Conservation (phyloP, 2,329 filamentous ascomycete genomes). For the Polytolypa hystricis region DNA sequence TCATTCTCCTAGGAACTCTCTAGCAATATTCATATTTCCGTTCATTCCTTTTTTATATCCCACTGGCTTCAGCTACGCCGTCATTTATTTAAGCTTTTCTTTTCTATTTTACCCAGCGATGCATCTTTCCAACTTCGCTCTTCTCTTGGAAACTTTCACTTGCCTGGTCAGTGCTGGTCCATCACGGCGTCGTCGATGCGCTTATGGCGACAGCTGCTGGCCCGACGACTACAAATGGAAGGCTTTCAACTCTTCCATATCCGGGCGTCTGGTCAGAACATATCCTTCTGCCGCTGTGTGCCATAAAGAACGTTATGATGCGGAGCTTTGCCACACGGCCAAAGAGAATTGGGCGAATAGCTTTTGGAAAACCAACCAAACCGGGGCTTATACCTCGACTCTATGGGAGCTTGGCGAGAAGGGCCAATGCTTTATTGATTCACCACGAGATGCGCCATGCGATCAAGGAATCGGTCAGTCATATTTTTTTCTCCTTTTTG, state of each 20-base stretch:
- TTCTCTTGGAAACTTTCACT: background rate
- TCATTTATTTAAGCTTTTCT: no score
- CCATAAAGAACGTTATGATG: constrained; percentile 11
- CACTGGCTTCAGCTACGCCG: no score
- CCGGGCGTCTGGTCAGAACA: constrained; percentile 9
- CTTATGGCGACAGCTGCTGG: constrained; percentile 13
- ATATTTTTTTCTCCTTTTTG: background rate
- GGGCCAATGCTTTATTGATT: constrained; percentile 20
- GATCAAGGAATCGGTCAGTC: constrained; percentile 14
- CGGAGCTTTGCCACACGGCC: constrained; percentile 8
- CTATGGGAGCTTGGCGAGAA: constrained; percentile 20
- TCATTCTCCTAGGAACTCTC: no score
- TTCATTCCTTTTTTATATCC: no score
- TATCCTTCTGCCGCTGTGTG: constrained; percentile 13
- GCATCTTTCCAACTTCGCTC: constrained; percentile 2
- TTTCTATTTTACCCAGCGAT: no score
- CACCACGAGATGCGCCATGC: constrained; percentile 12
- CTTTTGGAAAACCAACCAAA: constrained; percentile 16
- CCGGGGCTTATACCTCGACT: constrained; percentile 18
- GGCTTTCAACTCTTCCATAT: constrained; percentile 10
- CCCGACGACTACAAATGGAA: constrained; percentile 10
- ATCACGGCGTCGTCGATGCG: constrained; percentile 7
- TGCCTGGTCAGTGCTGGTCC: background rate
- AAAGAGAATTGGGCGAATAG: constrained; percentile 13
- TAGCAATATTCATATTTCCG: no score